Percentiles rank a stretch among this genome's conserved stretches.
These are phyloP conservation scores for Platanus orientalis DNA, from an alignment of 164 flowering plant genomes.

Conservation along the genomic window DNA sequence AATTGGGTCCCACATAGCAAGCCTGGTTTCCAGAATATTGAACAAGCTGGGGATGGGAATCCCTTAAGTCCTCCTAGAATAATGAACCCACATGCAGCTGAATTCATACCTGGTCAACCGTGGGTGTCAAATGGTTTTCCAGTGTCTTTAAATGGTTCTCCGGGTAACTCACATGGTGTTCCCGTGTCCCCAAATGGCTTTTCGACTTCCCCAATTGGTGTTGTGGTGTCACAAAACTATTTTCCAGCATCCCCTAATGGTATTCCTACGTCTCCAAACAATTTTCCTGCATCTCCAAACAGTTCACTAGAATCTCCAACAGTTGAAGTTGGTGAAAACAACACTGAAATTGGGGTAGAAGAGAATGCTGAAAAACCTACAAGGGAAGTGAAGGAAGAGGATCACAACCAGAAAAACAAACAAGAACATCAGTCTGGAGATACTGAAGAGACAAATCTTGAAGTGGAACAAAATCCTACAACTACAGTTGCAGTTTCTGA, in stretches of 20 bases:
- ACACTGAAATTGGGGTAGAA: conserved; percentile 19
- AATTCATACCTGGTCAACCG: conserved; percentile 70
- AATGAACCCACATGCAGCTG: conserved; percentile 89
- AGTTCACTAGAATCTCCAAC: conserved; percentile 34
- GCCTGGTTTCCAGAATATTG: conserved; percentile 40
- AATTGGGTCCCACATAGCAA: conserved; percentile 50
- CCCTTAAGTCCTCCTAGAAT: conserved; percentile 53
- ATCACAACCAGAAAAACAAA: conserved; percentile 13
- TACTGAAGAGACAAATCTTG: conserved; percentile 14
- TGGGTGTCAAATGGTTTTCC: conserved; percentile 68
- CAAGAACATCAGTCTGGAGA: conserved; percentile 20
- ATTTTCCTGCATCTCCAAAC: conserved; percentile 29
- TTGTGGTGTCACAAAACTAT: conserved; percentile 36
- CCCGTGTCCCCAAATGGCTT: conserved; percentile 42
- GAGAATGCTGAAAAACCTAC: conserved; percentile 22
- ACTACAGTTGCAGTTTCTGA: conserved; percentile 7
- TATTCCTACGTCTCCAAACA: conserved; percentile 37
- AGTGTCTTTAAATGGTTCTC: no score
- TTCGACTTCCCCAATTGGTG: conserved; percentile 39
- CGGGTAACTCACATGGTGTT: conserved; percentile 26
- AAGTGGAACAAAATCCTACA: conserved; percentile 25
- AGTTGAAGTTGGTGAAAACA: conserved; percentile 31
- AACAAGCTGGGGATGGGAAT: conserved; percentile 40
- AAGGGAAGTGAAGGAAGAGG: conserved; percentile 12
- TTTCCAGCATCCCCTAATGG: conserved; percentile 36